Conservation (phyloP, 352 stramenopile genomes). For the Peronospora destructor region DNA sequence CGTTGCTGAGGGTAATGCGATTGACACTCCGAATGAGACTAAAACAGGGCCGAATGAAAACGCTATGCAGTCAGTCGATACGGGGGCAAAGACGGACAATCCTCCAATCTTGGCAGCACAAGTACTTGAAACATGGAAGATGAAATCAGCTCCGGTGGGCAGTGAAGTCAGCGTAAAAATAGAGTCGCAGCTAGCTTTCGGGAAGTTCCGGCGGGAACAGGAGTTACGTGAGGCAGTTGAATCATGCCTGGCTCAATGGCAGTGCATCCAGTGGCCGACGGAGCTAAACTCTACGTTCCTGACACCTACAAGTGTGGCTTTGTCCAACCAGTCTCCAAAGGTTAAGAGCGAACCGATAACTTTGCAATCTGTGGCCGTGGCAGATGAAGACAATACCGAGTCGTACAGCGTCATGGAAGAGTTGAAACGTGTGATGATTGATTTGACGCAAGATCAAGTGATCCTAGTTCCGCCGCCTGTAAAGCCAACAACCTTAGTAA, state of each 20-base stretch:
- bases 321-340: constrained; percentile 1
- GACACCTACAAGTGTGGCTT: constrained; percentile 15
- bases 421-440: constrained; percentile 72
- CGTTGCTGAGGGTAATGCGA: background rate
- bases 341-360: constrained; percentile 34
- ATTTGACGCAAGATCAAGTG: constrained; percentile 59
- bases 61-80: background rate
- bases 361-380: constrained; percentile 4
- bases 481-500: constrained; percentile 56
- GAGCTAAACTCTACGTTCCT: constrained; percentile 50
- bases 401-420: constrained; percentile 51
- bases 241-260: constrained; percentile 55
- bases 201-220: constrained; percentile 41
- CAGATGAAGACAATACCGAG: constrained; percentile 18
- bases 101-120: background rate
- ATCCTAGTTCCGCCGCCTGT: constrained; percentile 13
- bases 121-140: constrained; percentile 2
- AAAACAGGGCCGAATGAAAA: background rate
- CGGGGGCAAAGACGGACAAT: background rate
- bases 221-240: constrained; percentile 44
- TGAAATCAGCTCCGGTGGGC: background rate
- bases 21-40: background rate
- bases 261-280: constrained; percentile 54
- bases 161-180: constrained; percentile 21
- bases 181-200: constrained; percentile 11